Conservation (phyloP, 208 protist genomes). For the Crithidia mellificae region DNA sequence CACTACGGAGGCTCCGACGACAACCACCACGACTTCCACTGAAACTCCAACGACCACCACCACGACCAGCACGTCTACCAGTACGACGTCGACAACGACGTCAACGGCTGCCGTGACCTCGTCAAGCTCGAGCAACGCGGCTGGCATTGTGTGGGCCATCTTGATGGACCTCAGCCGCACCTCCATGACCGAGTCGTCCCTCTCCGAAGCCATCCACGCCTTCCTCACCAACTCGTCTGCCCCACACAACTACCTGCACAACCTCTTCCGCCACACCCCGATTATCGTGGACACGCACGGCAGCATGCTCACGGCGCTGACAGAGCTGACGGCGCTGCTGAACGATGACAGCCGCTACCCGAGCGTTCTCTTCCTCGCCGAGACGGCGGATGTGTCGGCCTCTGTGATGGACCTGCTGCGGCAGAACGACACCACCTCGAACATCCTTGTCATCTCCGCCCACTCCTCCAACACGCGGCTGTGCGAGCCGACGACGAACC, state of each 20-base stretch:
- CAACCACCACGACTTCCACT: neutral
- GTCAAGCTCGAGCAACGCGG: slow-evolving; percentile 1
- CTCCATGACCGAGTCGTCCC: slow-evolving; percentile 30
- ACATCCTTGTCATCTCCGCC: slow-evolving; percentile 65
- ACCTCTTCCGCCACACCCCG: slow-evolving; percentile 38
- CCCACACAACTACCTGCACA: slow-evolving; percentile 11
- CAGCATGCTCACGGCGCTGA: slow-evolving; percentile 59
- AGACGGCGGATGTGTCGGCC: slow-evolving; percentile 64
- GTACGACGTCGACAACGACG: neutral
- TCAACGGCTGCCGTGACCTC: no score
- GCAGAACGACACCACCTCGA: slow-evolving; percentile 34
- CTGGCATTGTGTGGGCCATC: slow-evolving; percentile 46
- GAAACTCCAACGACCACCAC: neutral
- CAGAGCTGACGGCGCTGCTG: slow-evolving; percentile 45
- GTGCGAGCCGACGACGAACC: slow-evolving; percentile 64
- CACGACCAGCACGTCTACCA: neutral
- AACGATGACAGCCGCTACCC: slow-evolving; percentile 35
- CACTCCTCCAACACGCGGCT: slow-evolving; percentile 63
- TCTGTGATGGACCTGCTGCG: slow-evolving; percentile 66
- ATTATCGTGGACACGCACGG: slow-evolving; percentile 65
- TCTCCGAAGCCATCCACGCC: slow-evolving; percentile 35
- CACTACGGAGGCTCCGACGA: no score
- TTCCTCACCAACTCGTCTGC: slow-evolving; percentile 31
- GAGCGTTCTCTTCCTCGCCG: slow-evolving; percentile 71
- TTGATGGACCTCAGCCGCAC: slow-evolving; percentile 59